Evolutionary conservation across 805 yeast genomes (phyloP).

Genomic region (Starmerella khaoyaiensis): DNA sequence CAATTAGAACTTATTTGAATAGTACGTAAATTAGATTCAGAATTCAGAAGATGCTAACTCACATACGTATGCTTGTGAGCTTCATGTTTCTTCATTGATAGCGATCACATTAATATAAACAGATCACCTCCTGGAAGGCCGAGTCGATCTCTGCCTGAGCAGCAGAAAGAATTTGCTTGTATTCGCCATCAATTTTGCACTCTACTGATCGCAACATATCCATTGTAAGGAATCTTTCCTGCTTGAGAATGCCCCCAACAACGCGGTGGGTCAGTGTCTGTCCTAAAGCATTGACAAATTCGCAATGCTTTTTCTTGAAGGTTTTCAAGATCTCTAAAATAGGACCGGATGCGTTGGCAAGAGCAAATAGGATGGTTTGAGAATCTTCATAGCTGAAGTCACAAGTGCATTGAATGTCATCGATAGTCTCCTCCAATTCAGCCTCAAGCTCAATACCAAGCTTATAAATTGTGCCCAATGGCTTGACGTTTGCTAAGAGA

Average conservation of each 20-base stretch:
- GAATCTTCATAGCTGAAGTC: conserved; percentile 9
- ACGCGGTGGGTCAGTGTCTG: conserved; percentile 12
- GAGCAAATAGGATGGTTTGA: conserved; percentile 5
- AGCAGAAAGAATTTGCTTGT: conserved; percentile 2
- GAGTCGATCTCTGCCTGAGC: conserved; percentile 5
- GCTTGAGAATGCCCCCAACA: conserved; percentile 11
- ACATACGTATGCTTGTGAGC: neutral
- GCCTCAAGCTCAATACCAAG: conserved; percentile 7
- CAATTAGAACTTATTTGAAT: no score
- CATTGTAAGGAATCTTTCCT: conserved; percentile 8
- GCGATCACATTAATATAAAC: conserved; percentile 5
- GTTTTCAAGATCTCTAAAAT: conserved; percentile 3
- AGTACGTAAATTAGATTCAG: no score
- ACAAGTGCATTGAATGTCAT: conserved; percentile 15
- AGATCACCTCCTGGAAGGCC: conserved; percentile 10
- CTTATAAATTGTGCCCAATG: conserved; percentile 9
- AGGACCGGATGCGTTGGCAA: conserved; percentile 9
- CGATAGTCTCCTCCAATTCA: conserved; percentile 12
- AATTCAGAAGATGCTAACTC: no score
- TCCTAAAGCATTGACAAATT: conserved; percentile 12
- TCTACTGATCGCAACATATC: conserved; percentile 11
- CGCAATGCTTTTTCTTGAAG: conserved; percentile 5
- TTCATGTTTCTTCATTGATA: no score
- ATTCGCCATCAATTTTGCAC: conserved; percentile 9
- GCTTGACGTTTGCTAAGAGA: conserved; percentile 6